These are phyloP conservation scores for Alternaria arbusti DNA, from an alignment of 2,329 filamentous ascomycete species.

Conservation along the genomic window DNA sequence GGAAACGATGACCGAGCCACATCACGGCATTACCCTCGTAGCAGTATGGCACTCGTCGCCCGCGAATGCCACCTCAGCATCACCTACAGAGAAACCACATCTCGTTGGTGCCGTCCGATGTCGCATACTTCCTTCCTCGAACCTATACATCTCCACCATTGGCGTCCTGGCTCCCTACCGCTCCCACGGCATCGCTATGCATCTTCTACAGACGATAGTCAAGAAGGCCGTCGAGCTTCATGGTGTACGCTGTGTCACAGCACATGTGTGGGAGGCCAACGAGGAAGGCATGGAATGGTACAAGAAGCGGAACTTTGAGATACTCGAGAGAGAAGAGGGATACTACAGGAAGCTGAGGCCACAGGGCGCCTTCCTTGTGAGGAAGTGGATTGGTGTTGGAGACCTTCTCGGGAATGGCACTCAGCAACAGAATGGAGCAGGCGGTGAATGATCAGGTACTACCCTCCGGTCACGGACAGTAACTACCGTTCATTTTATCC, in stretches of 20 bases:
- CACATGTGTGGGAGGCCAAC: conserved; percentile 70
- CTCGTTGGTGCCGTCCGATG: conserved; percentile 58
- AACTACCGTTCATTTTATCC: not conserved
- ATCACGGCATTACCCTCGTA: conserved; percentile 63
- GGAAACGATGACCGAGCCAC: conserved; percentile 62
- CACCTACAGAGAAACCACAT: conserved; percentile 34
- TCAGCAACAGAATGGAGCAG: not conserved
- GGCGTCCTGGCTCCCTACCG: conserved; percentile 66
- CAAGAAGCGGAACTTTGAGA: conserved; percentile 61
- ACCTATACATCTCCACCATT: conserved; percentile 68
- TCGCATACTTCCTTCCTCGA: conserved; percentile 49
- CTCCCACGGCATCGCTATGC: conserved; percentile 62
- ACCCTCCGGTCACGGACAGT: not conserved
- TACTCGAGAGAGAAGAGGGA: conserved; percentile 58
- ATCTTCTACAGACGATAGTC: conserved; percentile 56
- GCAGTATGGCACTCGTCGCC: conserved; percentile 59
- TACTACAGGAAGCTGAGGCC: conserved; percentile 68
- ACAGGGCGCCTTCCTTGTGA: conserved; percentile 61
- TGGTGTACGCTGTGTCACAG: conserved; percentile 60
- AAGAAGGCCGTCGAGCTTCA: conserved; percentile 59
- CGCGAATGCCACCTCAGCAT: not conserved
- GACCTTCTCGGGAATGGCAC: conserved; percentile 33
- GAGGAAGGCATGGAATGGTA: conserved; percentile 68
- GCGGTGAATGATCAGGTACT: conserved; percentile 1
- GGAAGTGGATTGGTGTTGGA: conserved; percentile 49